A percentile compares a stretch with the other conserved stretches of the same genome.
Conservation (phyloP, 495 filamentous ascomycete genomes). For the Podospora pseudoanserina region DNA sequence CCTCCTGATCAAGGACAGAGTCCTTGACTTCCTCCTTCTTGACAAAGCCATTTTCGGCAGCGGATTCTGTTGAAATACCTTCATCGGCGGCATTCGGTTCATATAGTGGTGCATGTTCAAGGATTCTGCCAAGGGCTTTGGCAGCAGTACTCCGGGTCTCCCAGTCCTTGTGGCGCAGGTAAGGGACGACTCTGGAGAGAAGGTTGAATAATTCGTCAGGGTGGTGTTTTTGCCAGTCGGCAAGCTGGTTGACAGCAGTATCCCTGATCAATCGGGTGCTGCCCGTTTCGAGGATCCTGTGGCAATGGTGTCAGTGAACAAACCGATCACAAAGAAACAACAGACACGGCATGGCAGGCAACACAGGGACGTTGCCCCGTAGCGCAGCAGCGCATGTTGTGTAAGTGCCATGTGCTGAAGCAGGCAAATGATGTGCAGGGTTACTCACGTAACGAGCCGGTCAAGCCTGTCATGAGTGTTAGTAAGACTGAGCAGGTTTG, state of each 20-base stretch:
- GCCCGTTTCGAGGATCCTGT: conserved; percentile 89
- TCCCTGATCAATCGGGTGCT: conserved; percentile 92
- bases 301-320: conserved; percentile 27
- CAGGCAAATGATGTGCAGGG: conserved; percentile 12
- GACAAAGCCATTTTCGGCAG: conserved; percentile 34
- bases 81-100: conserved; percentile 72
- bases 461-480: conserved; percentile 61
- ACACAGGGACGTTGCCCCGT: conserved; percentile 8
- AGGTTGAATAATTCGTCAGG: conserved; percentile 97
- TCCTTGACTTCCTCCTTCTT: conserved; percentile 53
- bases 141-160: conserved; percentile 89
- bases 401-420: not conserved
- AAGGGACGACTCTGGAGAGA: conserved; percentile 90
- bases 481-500: conserved; percentile 13
- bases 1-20: conserved; percentile 41
- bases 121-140: conserved; percentile 87
- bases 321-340: not conserved
- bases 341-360: conserved; percentile 6
- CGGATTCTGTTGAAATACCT: conserved; percentile 36
- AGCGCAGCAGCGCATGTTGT: conserved; percentile 9
- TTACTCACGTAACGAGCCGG: conserved; percentile 86
- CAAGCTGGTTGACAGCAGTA: conserved; percentile 92
- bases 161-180: conserved; percentile 89
- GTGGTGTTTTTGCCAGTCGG: conserved; percentile 95
- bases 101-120: conserved; percentile 80